A percentile compares a stretch with the other conserved stretches of the same genome.
phyloP scores from a whole-genome alignment of 2,329 filamentous ascomycete genomes.

The Fusarium subglutinans region DNA sequence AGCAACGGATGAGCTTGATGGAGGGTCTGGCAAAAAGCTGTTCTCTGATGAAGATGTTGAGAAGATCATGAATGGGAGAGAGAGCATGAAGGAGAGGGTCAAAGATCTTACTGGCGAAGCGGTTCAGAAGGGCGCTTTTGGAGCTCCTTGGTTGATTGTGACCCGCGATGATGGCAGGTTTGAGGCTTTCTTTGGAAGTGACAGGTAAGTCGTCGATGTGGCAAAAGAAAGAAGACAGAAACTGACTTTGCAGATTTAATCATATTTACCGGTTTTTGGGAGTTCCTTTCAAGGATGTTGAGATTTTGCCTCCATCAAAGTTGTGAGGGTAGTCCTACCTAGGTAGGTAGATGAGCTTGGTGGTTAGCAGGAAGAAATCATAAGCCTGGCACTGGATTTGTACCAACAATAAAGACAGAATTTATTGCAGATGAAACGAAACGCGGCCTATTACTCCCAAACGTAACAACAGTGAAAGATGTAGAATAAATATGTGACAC shows the following conservation, averaged over 20 bases:
- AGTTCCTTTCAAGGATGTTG: conserved; percentile 66
- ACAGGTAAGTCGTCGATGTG: conserved; percentile 56
- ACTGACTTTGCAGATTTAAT: conserved; percentile 61
- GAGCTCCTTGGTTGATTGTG: conserved; percentile 80
- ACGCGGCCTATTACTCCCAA: background rate
- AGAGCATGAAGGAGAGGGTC: conserved; percentile 57
- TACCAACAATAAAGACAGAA: background rate
- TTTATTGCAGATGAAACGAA: background rate
- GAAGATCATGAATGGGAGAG: conserved; percentile 63
- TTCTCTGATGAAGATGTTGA: conserved; percentile 64
- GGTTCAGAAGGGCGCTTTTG: conserved; percentile 75
- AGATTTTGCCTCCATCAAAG: conserved; percentile 48
- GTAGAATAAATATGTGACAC: background rate
- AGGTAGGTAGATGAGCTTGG: background rate
- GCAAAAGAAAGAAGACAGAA: too few relatives aligned
- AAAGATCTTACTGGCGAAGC: conserved; percentile 68
- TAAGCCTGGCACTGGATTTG: background rate
- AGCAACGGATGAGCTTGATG: conserved; percentile 42
- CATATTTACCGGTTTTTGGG: conserved; percentile 75
- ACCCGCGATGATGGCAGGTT: conserved; percentile 64
- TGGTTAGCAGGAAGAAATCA: background rate
- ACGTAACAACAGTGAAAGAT: background rate
- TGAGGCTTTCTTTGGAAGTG: conserved; percentile 81
- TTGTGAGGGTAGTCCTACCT: conserved; percentile 39
- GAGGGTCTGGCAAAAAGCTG: conserved; percentile 42